Conservation (phyloP, 2,329 filamentous ascomycete genomes). For the Monosporascus sp. region DNA sequence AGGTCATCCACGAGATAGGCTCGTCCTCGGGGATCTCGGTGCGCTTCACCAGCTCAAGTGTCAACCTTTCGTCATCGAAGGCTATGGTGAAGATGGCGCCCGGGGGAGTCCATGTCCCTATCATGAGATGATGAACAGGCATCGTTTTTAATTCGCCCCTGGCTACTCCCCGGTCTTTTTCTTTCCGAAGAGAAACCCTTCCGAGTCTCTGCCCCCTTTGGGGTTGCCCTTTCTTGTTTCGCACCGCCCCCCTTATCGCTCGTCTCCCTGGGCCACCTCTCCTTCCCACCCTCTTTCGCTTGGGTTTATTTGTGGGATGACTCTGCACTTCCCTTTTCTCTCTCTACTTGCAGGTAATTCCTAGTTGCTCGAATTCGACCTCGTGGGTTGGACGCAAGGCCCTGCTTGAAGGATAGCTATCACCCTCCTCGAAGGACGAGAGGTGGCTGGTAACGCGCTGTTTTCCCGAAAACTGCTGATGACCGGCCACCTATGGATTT, state of each 20-base stretch:
- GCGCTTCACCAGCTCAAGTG: constrained; percentile 69
- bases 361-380: neutral
- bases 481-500: too few species aligned
- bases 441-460: too few species aligned
- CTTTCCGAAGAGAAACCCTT: too few species aligned
- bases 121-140: constrained; percentile 82
- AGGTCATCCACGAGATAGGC: constrained; percentile 91
- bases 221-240: too few species aligned
- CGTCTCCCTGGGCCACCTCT: too few species aligned
- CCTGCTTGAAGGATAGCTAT: too few species aligned
- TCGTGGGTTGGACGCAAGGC: neutral
- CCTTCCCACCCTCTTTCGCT: too few species aligned
- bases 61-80: constrained; percentile 77
- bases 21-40: constrained; percentile 78
- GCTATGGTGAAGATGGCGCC: constrained; percentile 85
- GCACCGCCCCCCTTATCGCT: too few species aligned
- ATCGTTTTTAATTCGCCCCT: constrained; percentile 36
- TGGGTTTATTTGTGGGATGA: neutral
- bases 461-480: too few species aligned
- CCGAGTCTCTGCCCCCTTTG: too few species aligned
- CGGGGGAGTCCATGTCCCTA: constrained; percentile 86
- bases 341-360: neutral
- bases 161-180: too few species aligned
- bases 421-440: too few species aligned
- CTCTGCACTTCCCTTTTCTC: neutral